phyloP scores from a whole-genome alignment of 2,329 filamentous ascomycete species.

The Alternaria brassicae region DNA sequence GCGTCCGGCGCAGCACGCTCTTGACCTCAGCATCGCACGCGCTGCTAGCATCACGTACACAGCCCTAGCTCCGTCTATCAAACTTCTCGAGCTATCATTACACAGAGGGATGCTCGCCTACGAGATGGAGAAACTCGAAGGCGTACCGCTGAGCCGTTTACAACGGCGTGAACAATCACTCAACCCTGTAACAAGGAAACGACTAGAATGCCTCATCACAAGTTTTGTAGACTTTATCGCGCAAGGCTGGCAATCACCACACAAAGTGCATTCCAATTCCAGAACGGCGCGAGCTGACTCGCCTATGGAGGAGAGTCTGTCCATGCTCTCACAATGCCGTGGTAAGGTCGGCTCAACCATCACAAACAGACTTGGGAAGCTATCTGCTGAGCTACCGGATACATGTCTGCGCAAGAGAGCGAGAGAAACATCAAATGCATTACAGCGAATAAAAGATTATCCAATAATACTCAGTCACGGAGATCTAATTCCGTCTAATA shows the following conservation, averaged over 20 bases:
- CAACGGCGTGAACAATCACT: conserved; percentile 10
- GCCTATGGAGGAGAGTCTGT: conserved; percentile 17
- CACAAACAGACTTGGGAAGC: conserved; percentile 31
- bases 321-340: conserved; percentile 27
- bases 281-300: conserved; percentile 27
- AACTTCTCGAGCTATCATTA: conserved; percentile 13
- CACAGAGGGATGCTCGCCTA: conserved; percentile 28
- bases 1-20: conserved; percentile 31
- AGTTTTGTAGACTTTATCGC: conserved; percentile 41
- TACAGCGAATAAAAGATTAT: conserved; percentile 58
- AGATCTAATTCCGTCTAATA: conserved; percentile 65
- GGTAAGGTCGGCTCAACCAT: conserved; percentile 42
- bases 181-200: conserved; percentile 2
- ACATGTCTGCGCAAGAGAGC: conserved; percentile 28
- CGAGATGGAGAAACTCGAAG: conserved; percentile 36
- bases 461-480: conserved; percentile 68
- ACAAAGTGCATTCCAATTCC: neutral
- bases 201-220: conserved; percentile 32
- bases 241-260: conserved; percentile 24
- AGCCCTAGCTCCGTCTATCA: conserved; percentile 29
- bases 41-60: conserved; percentile 33
- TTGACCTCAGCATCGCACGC: conserved; percentile 28
- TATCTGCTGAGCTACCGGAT: conserved; percentile 37
- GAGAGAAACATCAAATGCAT: conserved; percentile 2
- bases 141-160: conserved; percentile 30